Evolutionary conservation across 2,329 filamentous ascomycete genomes (phyloP).

Genomic region (Colletotrichum falcatum): DNA sequence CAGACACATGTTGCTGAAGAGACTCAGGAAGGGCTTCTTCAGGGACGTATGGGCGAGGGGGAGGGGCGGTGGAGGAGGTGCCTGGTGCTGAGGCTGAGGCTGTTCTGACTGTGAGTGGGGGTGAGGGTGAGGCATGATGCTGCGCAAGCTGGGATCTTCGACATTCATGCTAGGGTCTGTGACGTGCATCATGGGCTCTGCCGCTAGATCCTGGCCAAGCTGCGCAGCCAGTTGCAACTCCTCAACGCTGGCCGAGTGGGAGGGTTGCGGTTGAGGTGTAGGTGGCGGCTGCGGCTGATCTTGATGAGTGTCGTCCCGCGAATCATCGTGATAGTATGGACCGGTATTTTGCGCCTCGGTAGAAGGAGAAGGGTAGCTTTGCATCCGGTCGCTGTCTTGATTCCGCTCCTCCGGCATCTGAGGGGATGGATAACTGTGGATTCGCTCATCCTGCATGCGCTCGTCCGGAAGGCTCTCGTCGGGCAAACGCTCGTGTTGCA

Average conservation of each 20-base stretch:
- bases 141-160: conserved; percentile 58
- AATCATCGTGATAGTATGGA: conserved; percentile 41
- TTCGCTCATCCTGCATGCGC: conserved; percentile 24
- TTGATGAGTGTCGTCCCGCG: conserved; percentile 42
- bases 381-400: conserved; percentile 32
- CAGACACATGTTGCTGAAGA: conserved; percentile 47
- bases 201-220: conserved; percentile 65
- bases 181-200: conserved; percentile 60
- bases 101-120: conserved; percentile 41
- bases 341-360: conserved; percentile 31
- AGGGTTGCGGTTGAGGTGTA: conserved; percentile 55
- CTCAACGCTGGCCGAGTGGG: conserved; percentile 61
- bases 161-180: conserved; percentile 59
- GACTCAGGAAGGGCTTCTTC: conserved; percentile 52
- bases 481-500: neutral
- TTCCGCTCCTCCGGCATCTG: conserved; percentile 26
- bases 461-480: conserved; percentile 1
- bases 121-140: conserved; percentile 58
- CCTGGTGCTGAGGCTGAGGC: conserved; percentile 39
- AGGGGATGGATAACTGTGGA: conserved; percentile 32
- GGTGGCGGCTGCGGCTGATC: conserved; percentile 50
- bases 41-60: conserved; percentile 51
- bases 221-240: conserved; percentile 70
- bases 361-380: conserved; percentile 33
- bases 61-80: conserved; percentile 8